Evolutionary conservation across 768 basidiomycete genomes (phyloP), one percentile per base, ranked within the genome.

Genomic region (Agrocybe praecox): DNA sequence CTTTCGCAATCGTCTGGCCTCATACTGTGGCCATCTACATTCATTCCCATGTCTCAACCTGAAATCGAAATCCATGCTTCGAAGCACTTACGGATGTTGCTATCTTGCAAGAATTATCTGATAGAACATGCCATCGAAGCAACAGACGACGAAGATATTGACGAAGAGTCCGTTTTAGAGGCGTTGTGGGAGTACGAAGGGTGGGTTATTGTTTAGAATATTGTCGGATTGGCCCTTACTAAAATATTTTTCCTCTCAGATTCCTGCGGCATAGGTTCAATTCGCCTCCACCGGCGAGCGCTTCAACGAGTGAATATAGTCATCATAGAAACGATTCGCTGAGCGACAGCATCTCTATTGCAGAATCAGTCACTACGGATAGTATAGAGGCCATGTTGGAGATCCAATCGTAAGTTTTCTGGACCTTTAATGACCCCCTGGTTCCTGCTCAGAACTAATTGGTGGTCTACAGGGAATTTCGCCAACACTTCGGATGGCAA

Each of bases 51-150:
- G 65, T 51, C 75, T 1, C 80, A 84, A 26, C 62, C 72, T 4
- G 86, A 88, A 65, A 72, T 91, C 24, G 88, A 90, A 70, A 83
- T 87, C 76, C 86, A 88, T 63, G 77, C 82, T 15, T 86, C 83
- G 65, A 86, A 84, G 69, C 80, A 87, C 67, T 73, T 58, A 80
- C 85, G 42, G 65, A 85, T 56, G 67, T 64, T 53, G 75, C 78
- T 62, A 77, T 75, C 69, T 48, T 85, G 60, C 62, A 71, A 62
- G 53, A 66, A 68, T 8, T 69, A 72, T 50, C 59, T 73, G 9
- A 74, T 77, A 19, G 72, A 77, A 57, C 71, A 78, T 40, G 76
- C 71, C 6, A 18, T 70, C 5, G 70, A 72, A 69, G 55, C 68
- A 51, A 63, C 67, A 29, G 65, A 69, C 62, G 71, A 73, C 42